These are phyloP conservation scores for Sphaerulina vaccinii DNA, from an alignment of 2,329 filamentous ascomycete genomes.

Conservation along the genomic window DNA sequence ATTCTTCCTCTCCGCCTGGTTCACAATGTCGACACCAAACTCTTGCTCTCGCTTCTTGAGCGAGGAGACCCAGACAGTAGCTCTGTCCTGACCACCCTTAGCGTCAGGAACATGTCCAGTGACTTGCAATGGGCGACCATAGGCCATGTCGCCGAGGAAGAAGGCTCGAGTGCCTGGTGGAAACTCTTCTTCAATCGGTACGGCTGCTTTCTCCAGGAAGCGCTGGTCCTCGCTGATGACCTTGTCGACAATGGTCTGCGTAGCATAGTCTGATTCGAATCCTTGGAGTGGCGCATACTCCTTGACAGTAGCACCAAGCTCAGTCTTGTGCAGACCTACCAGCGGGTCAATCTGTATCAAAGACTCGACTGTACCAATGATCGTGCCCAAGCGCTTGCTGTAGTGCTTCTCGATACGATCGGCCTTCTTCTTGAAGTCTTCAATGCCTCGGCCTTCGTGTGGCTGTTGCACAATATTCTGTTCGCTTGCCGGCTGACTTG, in stretches of 20 bases:
- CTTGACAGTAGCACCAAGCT: conserved; percentile 86
- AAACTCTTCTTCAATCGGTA: conserved; percentile 89
- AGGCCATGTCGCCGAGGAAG: conserved; percentile 90
- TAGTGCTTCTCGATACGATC: conserved; percentile 81
- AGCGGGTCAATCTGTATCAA: conserved; percentile 91
- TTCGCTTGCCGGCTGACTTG: conserved; percentile 39
- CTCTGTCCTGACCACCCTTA: conserved; percentile 65
- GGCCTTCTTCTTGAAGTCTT: conserved; percentile 81
- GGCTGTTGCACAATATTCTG: conserved; percentile 64
- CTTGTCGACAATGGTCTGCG: conserved; percentile 84
- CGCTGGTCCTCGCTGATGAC: conserved; percentile 88
- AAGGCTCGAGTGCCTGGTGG: conserved; percentile 80
- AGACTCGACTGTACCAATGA: conserved; percentile 83
- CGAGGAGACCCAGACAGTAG: conserved; percentile 74
- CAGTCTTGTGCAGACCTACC: conserved; percentile 84
- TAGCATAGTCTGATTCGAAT: conserved; percentile 84
- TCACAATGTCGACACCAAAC: conserved; percentile 74
- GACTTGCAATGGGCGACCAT: conserved; percentile 85
- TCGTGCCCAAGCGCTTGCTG: conserved; percentile 84
- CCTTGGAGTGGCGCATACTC: conserved; percentile 86
- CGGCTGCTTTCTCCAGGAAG: conserved; percentile 84
- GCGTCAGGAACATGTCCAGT: conserved; percentile 58
- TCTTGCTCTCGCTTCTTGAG: conserved; percentile 73
- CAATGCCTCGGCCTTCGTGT: conserved; percentile 73
- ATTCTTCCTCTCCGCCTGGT: conserved; percentile 65